Base-by-base conservation (phyloP, 1,139 yeast genomes). In the Hansenula sp. region DNA sequence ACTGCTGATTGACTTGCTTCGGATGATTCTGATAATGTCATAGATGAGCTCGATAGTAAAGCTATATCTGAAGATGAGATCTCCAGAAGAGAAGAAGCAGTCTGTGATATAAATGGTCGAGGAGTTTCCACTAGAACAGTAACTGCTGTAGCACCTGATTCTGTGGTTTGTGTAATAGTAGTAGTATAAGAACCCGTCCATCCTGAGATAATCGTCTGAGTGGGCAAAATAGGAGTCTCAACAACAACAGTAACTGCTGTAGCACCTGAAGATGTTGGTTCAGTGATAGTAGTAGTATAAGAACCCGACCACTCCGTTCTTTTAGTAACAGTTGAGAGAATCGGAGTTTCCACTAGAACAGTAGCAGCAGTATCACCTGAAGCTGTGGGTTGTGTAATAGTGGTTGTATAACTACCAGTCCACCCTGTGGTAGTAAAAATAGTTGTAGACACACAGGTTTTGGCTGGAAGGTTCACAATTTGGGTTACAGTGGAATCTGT, bases 11-110 rank as follows among this genome's bases (percentile, higher is more conserved):
- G n/a, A n/a, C n/a, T n/a, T n/a, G n/a, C n/a, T n/a, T n/a, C n/a
- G n/a, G n/a, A n/a, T n/a, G n/a, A n/a, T n/a, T n/a, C n/a, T n/a
- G n/a, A n/a, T n/a, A n/a, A n/a, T n/a, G n/a, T n/a, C n/a, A n/a
- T n/a, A n/a, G n/a, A n/a, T n/a, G n/a, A n/a, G n/a, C n/a, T n/a
- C n/a, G n/a, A n/a, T n/a, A n/a, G 53, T 58, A 3, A 53, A 57
- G 39, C 63, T 58, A n/a, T n/a, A n/a, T n/a, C n/a, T n/a, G n/a
- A n/a, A n/a, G n/a, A n/a, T n/a, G n/a, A n/a, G n/a, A n/a, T n/a
- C n/a, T n/a, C n/a, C n/a, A 58, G 40, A 13, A 58, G 54, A 8
- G 61, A 61, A 18, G 68, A 62, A 18, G 52, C 49, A n/a, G 54
- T 28, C 30, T n/a, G n/a, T n/a, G n/a, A n/a, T n/a, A n/a, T n/a